These are phyloP conservation scores for Alternaria sp. DNA, from an alignment of 2,329 filamentous ascomycete species.

Conservation along the genomic window DNA sequence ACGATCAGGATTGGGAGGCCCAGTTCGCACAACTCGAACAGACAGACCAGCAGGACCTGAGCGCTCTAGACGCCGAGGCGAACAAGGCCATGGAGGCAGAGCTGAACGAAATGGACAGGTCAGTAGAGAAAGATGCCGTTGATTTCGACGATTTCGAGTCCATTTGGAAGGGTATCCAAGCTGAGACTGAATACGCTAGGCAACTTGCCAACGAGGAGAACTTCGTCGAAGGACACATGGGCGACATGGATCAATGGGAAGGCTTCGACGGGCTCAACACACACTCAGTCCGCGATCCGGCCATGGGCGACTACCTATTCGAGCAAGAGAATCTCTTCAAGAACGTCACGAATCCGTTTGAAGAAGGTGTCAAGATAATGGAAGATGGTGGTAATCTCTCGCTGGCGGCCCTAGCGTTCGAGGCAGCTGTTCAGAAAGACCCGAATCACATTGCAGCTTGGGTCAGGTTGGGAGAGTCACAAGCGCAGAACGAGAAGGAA, in stretches of 20 bases:
- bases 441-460: slow-evolving; percentile 88
- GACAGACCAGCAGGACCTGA: slow-evolving; percentile 59
- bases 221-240: slow-evolving; percentile 67
- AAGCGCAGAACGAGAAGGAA: slow-evolving; percentile 99
- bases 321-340: slow-evolving; percentile 93
- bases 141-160: slow-evolving; percentile 93
- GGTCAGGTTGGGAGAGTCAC: slow-evolving; percentile 88
- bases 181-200: slow-evolving; percentile 73
- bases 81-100: slow-evolving; percentile 82
- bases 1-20: slow-evolving; percentile 93
- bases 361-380: slow-evolving; percentile 92
- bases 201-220: slow-evolving; percentile 72
- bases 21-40: slow-evolving; percentile 90
- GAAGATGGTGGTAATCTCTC: slow-evolving; percentile 92
- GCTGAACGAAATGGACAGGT: slow-evolving; percentile 87
- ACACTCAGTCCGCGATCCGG: slow-evolving; percentile 72
- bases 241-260: slow-evolving; percentile 82
- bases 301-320: slow-evolving; percentile 89
- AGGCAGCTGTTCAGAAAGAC: slow-evolving; percentile 91
- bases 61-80: slow-evolving; percentile 65
- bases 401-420: slow-evolving; percentile 90
- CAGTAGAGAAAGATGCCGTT: slow-evolving; percentile 74
- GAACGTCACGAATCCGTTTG: slow-evolving; percentile 81
- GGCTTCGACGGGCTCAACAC: slow-evolving; percentile 74
- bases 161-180: slow-evolving; percentile 83